Percentiles rank a stretch among this genome's conserved stretches.
Conservation (phyloP, 2,329 filamentous ascomycete genomes). For the Botrytis medusae region DNA sequence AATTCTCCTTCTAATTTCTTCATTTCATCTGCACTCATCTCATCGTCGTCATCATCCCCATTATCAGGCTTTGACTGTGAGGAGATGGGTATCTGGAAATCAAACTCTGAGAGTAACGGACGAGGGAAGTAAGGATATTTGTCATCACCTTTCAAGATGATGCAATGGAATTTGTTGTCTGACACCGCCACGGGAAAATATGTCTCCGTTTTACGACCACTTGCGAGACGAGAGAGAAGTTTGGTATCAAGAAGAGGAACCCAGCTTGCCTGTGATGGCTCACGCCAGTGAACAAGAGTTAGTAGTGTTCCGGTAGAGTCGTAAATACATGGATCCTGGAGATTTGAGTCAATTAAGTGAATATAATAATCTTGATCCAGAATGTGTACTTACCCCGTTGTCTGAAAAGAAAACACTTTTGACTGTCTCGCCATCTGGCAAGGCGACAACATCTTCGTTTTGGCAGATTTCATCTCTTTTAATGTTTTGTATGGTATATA, state of each 20-base stretch:
- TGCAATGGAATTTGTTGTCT: conserved; percentile 91
- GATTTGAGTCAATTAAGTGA: conserved; percentile 16
- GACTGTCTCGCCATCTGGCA: conserved; percentile 71
- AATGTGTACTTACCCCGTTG: conserved; percentile 64
- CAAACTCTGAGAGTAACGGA: conserved; percentile 88
- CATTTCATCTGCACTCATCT: conserved; percentile 50
- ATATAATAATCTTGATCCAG: not conserved
- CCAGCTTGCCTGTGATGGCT: conserved; percentile 82
- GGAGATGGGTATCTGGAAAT: conserved; percentile 80
- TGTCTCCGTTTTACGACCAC: conserved; percentile 80
- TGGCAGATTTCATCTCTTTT: conserved; percentile 93
- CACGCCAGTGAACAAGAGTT: conserved; percentile 87
- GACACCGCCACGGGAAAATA: conserved; percentile 97
- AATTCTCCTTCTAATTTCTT: conserved; percentile 76
- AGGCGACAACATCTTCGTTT: conserved; percentile 85
- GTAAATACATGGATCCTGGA: conserved; percentile 89
- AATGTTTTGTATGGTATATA: conserved; percentile 93
- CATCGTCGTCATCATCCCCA: conserved; percentile 40
- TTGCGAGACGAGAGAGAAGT: conserved; percentile 75
- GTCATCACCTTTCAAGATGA: conserved; percentile 95
- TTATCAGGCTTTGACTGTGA: conserved; percentile 48
- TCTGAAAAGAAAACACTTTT: conserved; percentile 91
- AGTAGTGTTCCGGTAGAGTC: conserved; percentile 88
- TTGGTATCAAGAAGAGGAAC: conserved; percentile 89
- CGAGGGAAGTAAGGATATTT: conserved; percentile 90